A percentile compares a stretch with the other conserved stretches of the same genome.
Evolutionary conservation across 305 asterid species (phyloP).

Genomic region (Petunia hybrid): DNA sequence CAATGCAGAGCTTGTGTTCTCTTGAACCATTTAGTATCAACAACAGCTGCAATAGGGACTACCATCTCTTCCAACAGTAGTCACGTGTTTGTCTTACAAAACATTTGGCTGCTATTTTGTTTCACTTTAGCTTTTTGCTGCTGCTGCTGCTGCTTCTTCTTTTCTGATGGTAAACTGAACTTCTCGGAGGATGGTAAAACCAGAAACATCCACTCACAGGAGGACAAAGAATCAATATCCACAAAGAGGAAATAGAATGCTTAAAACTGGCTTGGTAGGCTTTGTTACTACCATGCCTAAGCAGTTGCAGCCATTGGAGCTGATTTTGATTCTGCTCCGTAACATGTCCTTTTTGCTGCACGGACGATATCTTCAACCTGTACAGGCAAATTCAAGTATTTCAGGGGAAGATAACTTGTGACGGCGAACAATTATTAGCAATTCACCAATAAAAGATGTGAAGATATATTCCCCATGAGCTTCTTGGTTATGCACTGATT

Average conservation of each 20-base stretch:
- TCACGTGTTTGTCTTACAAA: neutral
- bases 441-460: neutral
- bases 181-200: neutral
- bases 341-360: conserved; percentile 54
- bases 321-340: conserved; percentile 39
- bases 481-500: conserved; percentile 18
- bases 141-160: neutral
- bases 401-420: neutral
- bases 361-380: conserved; percentile 56
- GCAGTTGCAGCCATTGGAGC: conserved; percentile 49
- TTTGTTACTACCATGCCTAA: conserved; percentile 32
- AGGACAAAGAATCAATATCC: conserved; percentile 17
- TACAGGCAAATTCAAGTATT: neutral
- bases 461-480: conserved; percentile 8
- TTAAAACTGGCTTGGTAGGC: neutral
- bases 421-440: neutral
- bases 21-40: neutral
- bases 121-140: neutral
- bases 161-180: conserved; percentile 18
- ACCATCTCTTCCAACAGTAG: conserved; percentile 3
- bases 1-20: neutral
- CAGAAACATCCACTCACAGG: conserved; percentile 21
- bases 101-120: conserved; percentile 9
- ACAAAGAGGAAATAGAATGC: conserved; percentile 11
- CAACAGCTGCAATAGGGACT: neutral